Evolutionary conservation across 306 rosid genomes (phyloP).

Genomic region (Arachis stenosperma): DNA sequence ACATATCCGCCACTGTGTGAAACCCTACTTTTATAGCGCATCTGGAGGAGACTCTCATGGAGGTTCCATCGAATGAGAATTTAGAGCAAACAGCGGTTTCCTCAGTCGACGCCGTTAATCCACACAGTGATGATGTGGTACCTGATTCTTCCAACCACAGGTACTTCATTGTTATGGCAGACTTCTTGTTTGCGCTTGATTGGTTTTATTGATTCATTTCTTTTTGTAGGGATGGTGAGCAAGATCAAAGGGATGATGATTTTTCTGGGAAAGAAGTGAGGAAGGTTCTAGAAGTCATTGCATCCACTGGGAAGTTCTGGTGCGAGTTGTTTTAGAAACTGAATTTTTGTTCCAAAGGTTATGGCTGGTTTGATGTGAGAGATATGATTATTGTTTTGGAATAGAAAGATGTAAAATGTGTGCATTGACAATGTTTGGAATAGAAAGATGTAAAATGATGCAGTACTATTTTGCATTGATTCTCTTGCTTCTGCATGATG

Average conservation of each 20-base stretch:
- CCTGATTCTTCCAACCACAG: slow-evolving; percentile 37
- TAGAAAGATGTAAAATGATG: no score
- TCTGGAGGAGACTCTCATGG: slow-evolving; percentile 45
- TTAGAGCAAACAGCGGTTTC: slow-evolving; percentile 40
- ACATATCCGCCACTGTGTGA: background rate
- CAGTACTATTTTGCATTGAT: no score
- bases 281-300: slow-evolving; percentile 45
- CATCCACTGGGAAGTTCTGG: slow-evolving; percentile 53
- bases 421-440: no score
- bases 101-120: slow-evolving; percentile 50
- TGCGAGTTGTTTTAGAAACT: background rate
- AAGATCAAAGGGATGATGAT: slow-evolving; percentile 24
- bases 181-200: background rate
- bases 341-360: background rate
- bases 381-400: background rate
- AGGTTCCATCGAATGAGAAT: slow-evolving; percentile 52
- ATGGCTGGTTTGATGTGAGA: background rate
- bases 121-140: slow-evolving; percentile 31
- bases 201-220: background rate
- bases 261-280: slow-evolving; percentile 42
- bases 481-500: background rate
- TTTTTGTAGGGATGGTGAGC: slow-evolving; percentile 37
- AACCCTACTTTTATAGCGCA: background rate
- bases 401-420: background rate
- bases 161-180: slow-evolving; percentile 1